Base-by-base conservation (phyloP, 2,329 filamentous ascomycete genomes). In the Aspergillus awamori region DNA sequence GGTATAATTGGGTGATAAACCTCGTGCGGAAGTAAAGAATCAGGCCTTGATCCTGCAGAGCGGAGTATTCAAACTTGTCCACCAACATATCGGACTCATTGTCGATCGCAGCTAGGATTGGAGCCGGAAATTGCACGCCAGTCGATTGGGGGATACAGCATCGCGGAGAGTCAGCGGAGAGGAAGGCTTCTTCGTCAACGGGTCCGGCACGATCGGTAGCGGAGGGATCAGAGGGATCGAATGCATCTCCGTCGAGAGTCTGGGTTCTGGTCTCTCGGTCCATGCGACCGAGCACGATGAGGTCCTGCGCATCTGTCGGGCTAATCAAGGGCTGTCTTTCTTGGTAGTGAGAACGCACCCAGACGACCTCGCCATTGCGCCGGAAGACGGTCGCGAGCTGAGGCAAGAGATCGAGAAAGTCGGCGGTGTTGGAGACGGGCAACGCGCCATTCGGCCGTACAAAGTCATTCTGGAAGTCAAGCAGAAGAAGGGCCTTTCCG, bases 401-500 rank as follows among this genome's bases (percentile, higher is more conserved):
- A 20, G 87, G 79, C 45, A 93, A 85, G 28, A 86, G 86, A 41
- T 89, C 82, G 48, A 95, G 75, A 63, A 93, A 91, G 8, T 86
- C 85, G 4, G 84, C 77, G 3, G 87, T 86, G 47, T 86, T 83
- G 38, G 80, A 80, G 54, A 93, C 86, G 11, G 87, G 84, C 20
- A 97, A 77, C 26, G 87, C 85, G 58, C 91, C 90, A 54, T 86
- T 83, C 1, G 85, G 78, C 6, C 86, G 83, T 60, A 96, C 79
- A 70, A 98, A 97, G 74, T 97, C 94, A 69, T 96, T 92, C 72
- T 98, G 95, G 38, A 96, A 86, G 70, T 97, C 94, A 65, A 97
- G 83, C 17, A 96, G 80, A 20, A 98, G 81, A 47, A 99, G 82
- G 1, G 92, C 94, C 77, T 87, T 86, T 59, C 84, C 79, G 24